Percentiles rank a stretch among this genome's conserved stretches.
Conservation (phyloP, 2,329 filamentous ascomycete genomes). For the Neonectria magnoliae region DNA sequence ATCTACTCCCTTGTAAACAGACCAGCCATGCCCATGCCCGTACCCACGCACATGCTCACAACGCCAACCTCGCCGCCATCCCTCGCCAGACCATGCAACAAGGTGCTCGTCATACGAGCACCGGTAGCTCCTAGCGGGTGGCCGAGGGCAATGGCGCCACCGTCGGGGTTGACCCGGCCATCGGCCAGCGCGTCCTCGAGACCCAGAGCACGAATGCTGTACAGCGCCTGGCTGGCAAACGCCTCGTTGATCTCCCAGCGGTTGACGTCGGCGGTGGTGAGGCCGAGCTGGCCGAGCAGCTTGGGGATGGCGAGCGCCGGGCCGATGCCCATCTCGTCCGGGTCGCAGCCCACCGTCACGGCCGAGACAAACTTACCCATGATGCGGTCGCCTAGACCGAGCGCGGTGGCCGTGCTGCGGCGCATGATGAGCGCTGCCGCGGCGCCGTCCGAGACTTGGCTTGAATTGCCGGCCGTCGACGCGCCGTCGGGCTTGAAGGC, state of each 20-base stretch:
- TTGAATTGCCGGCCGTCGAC: constrained; percentile 87
- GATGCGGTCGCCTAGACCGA: constrained; percentile 75
- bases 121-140: constrained; percentile 92
- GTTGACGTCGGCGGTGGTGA: constrained; percentile 75
- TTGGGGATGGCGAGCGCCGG: constrained; percentile 88
- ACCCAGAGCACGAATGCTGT: constrained; percentile 77
- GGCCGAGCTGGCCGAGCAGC: constrained; percentile 74
- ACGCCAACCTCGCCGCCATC: constrained; percentile 81
- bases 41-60: constrained; percentile 89
- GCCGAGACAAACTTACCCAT: constrained; percentile 86
- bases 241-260: constrained; percentile 96
- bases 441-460: constrained; percentile 88
- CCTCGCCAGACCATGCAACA: constrained; percentile 73
- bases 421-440: constrained; percentile 87
- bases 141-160: constrained; percentile 92
- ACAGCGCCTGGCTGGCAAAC: constrained; percentile 72
- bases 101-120: constrained; percentile 79
- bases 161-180: constrained; percentile 86
- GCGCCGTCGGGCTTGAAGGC: constrained; percentile 80
- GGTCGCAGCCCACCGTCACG: constrained; percentile 78
- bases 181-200: constrained; percentile 70
- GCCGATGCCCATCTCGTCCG: constrained; percentile 95
- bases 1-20: constrained; percentile 38
- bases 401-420: constrained; percentile 77
- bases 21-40: constrained; percentile 49